Evolutionary conservation across 192 early-diverging fungal species (phyloP), one percentile per base, ranked within the genome.

Genomic region (Coemansia umbellata): DNA sequence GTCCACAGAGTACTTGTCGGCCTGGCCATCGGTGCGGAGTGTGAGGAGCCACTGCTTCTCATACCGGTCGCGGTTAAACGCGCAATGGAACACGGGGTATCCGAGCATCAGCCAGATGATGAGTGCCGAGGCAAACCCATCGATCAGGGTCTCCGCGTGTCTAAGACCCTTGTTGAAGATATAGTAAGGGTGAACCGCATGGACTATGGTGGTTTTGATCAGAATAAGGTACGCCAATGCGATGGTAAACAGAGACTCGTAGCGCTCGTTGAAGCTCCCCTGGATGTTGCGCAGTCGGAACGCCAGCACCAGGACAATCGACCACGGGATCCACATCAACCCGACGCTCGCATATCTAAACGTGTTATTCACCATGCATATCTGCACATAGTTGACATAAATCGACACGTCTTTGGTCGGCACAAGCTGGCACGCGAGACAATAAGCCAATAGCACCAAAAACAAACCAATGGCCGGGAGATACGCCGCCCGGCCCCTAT

Each of bases 261-360:
- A 37, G 24, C 62, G 63, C 48, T 74, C 71, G 37, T 74, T 74
- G 27, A 74, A 74, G 30, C 59, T 63, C 17, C 64, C 63, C 52
- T 67, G 50, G 39, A 67, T 67, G 13, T 60, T 48, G 30, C 64
- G 50, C 7, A 66, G 35, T 8, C 39, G 37, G 50, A 47, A 42
- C 3, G 47, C 56, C 17, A 50, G 37, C 8, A 58, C 14, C 31
- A 59, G 30, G 0, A 42, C 37, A 0, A 45, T 37, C 3, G 36
- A 18, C 51, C 51, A 66, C 5, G 54, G 56, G 15, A 59, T 24
- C 64, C 64, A 66, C 22, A 66, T 55, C 2, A 66, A 47, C n/a
- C 56, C 64, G 19, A 66, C 22, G 31, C 56, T 59, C 10, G 39
- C 56, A 17, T 59, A 66, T 14, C 56, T 47, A 32, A 59, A 66